A percentile compares a stretch with the other conserved stretches of the same genome.
phyloP scores from a whole-genome alignment of 2,329 filamentous ascomycete species.

The Aureobasidium sp. region DNA sequence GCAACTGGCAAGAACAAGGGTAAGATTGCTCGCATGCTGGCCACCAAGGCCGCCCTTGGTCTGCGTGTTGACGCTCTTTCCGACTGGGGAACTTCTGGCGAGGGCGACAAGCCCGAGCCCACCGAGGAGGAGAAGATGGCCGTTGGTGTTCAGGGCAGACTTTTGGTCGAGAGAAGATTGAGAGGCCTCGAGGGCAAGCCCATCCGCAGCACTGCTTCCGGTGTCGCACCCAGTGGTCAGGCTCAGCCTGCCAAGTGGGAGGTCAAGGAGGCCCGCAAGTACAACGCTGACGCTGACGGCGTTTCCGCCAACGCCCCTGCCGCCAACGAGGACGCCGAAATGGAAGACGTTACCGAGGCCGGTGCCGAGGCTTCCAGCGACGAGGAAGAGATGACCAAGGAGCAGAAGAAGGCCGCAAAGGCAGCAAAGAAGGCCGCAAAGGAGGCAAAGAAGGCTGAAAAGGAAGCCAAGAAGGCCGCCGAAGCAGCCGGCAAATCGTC shows the following conservation, averaged over 20 bases:
- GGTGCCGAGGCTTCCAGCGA: conserved; percentile 12
- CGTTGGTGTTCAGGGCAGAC: conserved; percentile 63
- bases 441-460: conserved; percentile 15
- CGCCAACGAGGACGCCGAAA: conserved; percentile 40
- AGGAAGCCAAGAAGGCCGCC: conserved; percentile 17
- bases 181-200: conserved; percentile 84
- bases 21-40: conserved; percentile 94
- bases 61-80: conserved; percentile 84
- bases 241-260: conserved; percentile 67
- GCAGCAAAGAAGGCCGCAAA: conserved; percentile 16
- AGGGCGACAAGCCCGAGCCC: conserved; percentile 50
- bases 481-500: conserved; percentile 9
- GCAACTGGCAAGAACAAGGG: conserved; percentile 98
- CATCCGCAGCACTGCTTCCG: conserved; percentile 63
- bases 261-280: conserved; percentile 85
- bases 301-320: conserved; percentile 60
- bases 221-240: conserved; percentile 65
- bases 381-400: conserved; percentile 13
- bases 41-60: conserved; percentile 87
- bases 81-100: conserved; percentile 61
- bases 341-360: conserved; percentile 16
- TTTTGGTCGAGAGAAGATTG: conserved; percentile 67
- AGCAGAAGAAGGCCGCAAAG: conserved; percentile 16
- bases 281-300: conserved; percentile 90
- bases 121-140: conserved; percentile 85